A percentile compares a stretch with the other conserved stretches of the same genome.
Conservation (phyloP, 2,329 filamentous ascomycete species). For the Dactylellina drechsleri region DNA sequence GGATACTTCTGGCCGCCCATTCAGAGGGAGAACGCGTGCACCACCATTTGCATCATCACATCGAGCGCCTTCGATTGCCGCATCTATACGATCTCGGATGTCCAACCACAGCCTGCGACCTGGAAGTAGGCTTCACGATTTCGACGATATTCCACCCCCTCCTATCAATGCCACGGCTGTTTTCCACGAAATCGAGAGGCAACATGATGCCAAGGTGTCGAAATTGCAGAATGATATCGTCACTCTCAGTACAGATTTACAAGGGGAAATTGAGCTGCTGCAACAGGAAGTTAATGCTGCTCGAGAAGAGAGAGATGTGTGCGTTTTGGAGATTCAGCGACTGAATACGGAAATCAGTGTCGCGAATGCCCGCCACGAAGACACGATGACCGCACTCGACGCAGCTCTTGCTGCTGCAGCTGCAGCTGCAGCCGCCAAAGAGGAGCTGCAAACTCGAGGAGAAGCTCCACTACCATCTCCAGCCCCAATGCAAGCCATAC, state of each 20-base stretch:
- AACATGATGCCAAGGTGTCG: constrained; percentile 49
- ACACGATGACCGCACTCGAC: constrained; percentile 34
- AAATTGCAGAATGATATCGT: constrained; percentile 48
- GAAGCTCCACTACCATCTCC: background rate
- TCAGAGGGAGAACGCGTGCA: constrained; percentile 34
- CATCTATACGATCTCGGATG: constrained; percentile 50
- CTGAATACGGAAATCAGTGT: constrained; percentile 42
- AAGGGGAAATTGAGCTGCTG: constrained; percentile 49
- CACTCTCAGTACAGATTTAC: constrained; percentile 48
- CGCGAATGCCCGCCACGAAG: constrained; percentile 46
- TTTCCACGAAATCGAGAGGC: constrained; percentile 52
- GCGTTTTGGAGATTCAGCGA: constrained; percentile 45
- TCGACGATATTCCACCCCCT: constrained; percentile 43
- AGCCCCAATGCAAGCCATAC: background rate
- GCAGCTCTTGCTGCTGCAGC: constrained; percentile 33
- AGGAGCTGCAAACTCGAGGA: constrained; percentile 1
- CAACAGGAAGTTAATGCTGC: constrained; percentile 49
- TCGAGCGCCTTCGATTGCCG: constrained; percentile 44
- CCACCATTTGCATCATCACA: constrained; percentile 39
- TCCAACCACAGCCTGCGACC: constrained; percentile 41
- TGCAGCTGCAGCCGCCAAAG: constrained; percentile 6
- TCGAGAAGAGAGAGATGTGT: constrained; percentile 46
- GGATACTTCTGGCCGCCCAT: constrained; percentile 43
- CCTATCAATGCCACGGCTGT: constrained; percentile 46
- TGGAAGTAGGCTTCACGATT: constrained; percentile 31